Conservation (phyloP, 2,329 filamentous ascomycete species). For the Ceratocystiopsis sp. region DNA sequence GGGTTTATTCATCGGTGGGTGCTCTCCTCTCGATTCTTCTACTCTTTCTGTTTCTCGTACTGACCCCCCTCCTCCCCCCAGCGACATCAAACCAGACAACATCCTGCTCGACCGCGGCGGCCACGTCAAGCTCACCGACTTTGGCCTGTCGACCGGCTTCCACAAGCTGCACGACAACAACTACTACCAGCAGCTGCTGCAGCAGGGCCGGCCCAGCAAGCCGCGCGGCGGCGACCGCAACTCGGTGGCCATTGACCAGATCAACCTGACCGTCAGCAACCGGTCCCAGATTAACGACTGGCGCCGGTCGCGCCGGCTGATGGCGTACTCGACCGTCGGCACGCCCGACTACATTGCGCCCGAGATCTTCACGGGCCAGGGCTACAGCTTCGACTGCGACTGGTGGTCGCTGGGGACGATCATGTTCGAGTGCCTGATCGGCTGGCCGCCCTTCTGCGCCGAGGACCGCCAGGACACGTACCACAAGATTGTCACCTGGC, state of each 20-base stretch:
- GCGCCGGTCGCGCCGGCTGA: conserved; percentile 84
- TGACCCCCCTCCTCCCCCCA: conserved; percentile 17
- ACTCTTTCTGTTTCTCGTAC: not conserved
- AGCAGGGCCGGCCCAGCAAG: conserved; percentile 55
- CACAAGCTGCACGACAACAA: conserved; percentile 96
- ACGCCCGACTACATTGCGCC: conserved; percentile 98
- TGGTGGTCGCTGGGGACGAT: conserved; percentile 99
- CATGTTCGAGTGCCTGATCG: conserved; percentile 98
- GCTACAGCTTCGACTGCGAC: conserved; percentile 93
- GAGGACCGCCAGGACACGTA: conserved; percentile 97
- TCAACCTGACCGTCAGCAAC: conserved; percentile 95
- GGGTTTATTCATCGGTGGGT: conserved; percentile 80
- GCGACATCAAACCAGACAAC: conserved; percentile 98
- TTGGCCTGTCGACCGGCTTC: conserved; percentile 93
- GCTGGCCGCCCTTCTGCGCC: conserved; percentile 97
- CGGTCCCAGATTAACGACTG: conserved; percentile 97
- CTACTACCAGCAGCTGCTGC: conserved; percentile 92
- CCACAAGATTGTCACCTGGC: conserved; percentile 98
- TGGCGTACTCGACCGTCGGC: conserved; percentile 96
- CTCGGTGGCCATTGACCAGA: conserved; percentile 92
- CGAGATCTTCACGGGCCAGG: conserved; percentile 92
- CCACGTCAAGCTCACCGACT: conserved; percentile 96
- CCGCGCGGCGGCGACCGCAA: conserved; percentile 56
- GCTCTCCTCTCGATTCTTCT: not conserved
- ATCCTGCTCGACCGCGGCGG: conserved; percentile 89